A percentile compares a stretch with the other conserved stretches of the same genome.
These are phyloP conservation scores for Saccharomycopsis sp. DNA, from an alignment of 805 yeast species.

Conservation along the genomic window DNA sequence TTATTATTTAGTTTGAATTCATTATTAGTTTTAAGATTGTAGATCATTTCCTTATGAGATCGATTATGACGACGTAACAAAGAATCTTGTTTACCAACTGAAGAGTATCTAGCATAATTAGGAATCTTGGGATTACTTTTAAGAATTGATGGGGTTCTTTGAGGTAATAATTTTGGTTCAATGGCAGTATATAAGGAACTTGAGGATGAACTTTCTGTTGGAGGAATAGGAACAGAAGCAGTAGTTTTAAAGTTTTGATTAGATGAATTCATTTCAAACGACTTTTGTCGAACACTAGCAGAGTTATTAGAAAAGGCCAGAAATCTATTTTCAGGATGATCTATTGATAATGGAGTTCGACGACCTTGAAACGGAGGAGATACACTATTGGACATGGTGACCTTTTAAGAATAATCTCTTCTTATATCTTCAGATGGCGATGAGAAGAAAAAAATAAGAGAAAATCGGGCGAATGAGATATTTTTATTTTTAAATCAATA, in stretches of 20 bases:
- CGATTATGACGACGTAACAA: too few species aligned
- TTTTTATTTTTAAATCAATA: too few species aligned
- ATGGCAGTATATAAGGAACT: constrained; percentile 5
- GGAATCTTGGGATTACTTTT: background rate
- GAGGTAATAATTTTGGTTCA: background rate
- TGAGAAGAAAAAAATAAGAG: too few species aligned
- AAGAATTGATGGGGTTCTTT: background rate
- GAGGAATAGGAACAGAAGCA: background rate
- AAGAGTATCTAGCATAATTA: background rate
- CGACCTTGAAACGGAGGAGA: too few species aligned
- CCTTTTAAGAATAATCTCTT: background rate
- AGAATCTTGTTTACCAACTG: background rate
- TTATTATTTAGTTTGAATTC: too few species aligned
- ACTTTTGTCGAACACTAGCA: constrained; percentile 16
- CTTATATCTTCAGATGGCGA: background rate
- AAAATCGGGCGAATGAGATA: too few species aligned
- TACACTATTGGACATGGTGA: background rate
- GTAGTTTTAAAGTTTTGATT: background rate
- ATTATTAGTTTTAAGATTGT: too few species aligned
- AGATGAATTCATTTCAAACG: constrained; percentile 7
- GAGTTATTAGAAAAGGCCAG: constrained; percentile 12
- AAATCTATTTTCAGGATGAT: constrained; percentile 1
- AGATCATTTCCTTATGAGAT: too few species aligned
- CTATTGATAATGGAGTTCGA: background rate
- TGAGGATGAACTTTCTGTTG: background rate